These are phyloP conservation scores for Dimocarpus longan DNA, from an alignment of 345 rosid genomes.

Conservation along the genomic window DNA sequence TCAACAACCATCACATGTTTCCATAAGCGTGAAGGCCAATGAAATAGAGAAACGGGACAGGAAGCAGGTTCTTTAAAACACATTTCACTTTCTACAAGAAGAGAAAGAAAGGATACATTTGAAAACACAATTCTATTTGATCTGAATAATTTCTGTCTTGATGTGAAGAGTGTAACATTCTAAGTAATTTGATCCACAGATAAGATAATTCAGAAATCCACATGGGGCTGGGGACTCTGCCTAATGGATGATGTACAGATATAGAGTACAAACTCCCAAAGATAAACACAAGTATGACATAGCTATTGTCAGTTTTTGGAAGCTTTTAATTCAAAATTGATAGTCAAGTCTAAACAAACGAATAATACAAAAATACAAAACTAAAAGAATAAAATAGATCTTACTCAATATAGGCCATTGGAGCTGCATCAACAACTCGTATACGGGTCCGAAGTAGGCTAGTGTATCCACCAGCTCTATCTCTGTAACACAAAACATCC, in stretches of 20 bases:
- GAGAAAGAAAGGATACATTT: background rate
- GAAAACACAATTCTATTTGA: background rate
- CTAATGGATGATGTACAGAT: background rate
- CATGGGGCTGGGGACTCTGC: background rate
- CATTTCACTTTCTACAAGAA: background rate
- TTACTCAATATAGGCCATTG: constrained; percentile 95
- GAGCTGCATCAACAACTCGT: constrained; percentile 95
- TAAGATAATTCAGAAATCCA: background rate
- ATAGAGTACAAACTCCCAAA: background rate
- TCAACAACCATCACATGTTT: background rate
- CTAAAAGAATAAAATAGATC: constrained; percentile 10
- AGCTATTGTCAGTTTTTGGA: background rate
- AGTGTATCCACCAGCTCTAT: constrained; percentile 93
- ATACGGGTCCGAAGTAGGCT: constrained; percentile 87
- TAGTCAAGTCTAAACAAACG: background rate
- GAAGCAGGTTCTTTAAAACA: background rate
- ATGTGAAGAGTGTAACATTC: background rate
- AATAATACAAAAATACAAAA: background rate
- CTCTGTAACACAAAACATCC: constrained; percentile 46
- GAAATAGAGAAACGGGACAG: background rate
- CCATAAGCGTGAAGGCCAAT: background rate
- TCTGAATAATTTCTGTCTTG: background rate
- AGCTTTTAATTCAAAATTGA: background rate
- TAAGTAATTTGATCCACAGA: background rate
- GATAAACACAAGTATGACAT: background rate